phyloP scores from a whole-genome alignment of 2,329 filamentous ascomycete species.

The Xylaria sp. region DNA sequence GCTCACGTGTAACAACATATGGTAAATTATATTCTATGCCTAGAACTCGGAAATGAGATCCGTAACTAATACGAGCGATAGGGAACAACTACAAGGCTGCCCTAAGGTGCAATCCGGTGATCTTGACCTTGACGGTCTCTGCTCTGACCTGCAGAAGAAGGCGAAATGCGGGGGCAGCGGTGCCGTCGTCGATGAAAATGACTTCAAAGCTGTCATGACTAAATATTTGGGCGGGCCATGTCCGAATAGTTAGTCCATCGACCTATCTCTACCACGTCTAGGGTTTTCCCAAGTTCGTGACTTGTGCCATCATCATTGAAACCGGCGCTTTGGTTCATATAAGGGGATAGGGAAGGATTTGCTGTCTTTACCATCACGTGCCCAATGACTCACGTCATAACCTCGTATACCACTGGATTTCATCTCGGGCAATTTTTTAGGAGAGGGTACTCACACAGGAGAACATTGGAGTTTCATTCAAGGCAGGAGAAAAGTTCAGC shows the following conservation, averaged over 20 bases:
- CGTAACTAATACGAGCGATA: constrained; percentile 59
- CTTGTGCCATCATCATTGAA: constrained; percentile 32
- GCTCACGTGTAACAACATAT: constrained; percentile 90
- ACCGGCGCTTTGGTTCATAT: constrained; percentile 33
- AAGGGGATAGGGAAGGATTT: constrained; percentile 18
- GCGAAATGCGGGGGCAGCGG: constrained; percentile 93
- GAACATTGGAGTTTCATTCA: constrained; percentile 33
- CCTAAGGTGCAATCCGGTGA: constrained; percentile 89
- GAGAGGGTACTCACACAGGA: constrained; percentile 14
- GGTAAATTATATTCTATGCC: constrained; percentile 67
- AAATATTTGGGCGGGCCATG: constrained; percentile 60
- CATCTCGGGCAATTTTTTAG: constrained; percentile 15
- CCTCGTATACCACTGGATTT: constrained; percentile 14
- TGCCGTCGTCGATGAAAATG: constrained; percentile 86
- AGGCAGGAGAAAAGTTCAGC: constrained; percentile 29
- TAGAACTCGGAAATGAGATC: constrained; percentile 15
- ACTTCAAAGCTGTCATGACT: constrained; percentile 83
- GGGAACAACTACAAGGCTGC: constrained; percentile 90
- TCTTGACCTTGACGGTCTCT: constrained; percentile 92
- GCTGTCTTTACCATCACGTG: constrained; percentile 27
- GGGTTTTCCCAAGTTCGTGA: constrained; percentile 21
- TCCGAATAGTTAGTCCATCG: constrained; percentile 17
- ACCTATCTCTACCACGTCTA: constrained; percentile 12
- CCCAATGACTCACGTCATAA: constrained; percentile 19
- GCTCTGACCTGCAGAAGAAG: constrained; percentile 92